phyloP scores from a whole-genome alignment of 1,284 basidiomycete species.

The Veloboletus limbatus region DNA sequence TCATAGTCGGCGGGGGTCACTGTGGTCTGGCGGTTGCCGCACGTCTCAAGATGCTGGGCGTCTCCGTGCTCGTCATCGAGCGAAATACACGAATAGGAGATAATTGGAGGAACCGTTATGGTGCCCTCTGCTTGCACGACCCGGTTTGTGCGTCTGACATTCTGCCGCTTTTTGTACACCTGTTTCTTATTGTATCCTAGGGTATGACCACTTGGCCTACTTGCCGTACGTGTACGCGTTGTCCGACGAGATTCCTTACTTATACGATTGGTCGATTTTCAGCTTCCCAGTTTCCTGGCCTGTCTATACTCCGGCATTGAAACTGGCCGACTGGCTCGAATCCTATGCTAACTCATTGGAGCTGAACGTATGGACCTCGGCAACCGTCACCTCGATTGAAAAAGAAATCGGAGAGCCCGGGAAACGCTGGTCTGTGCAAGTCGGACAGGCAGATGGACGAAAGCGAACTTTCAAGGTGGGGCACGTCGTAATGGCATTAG shows the following conservation, averaged over 20 bases:
- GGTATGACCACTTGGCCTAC: constrained; percentile 35
- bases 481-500: constrained; percentile 42
- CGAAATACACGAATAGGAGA: constrained; percentile 25
- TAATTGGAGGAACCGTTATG: constrained; percentile 32
- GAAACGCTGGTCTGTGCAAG: constrained; percentile 40
- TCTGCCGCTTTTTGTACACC: too few species aligned
- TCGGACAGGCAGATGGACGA: constrained; percentile 32
- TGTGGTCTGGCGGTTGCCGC: constrained; percentile 37
- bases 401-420: constrained; percentile 30
- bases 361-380: constrained; percentile 45
- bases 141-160: constrained; percentile 32
- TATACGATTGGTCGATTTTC: not conserved
- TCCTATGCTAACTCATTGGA: constrained; percentile 45
- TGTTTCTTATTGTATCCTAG: constrained; percentile 4
- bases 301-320: constrained; percentile 38
- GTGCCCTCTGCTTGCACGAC: constrained; percentile 26
- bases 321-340: constrained; percentile 51
- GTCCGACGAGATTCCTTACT: too few species aligned
- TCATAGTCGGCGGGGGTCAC: constrained; percentile 45
- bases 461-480: constrained; percentile 37
- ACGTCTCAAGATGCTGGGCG: constrained; percentile 42
- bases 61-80: constrained; percentile 37
- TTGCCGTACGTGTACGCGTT: constrained; percentile 30
- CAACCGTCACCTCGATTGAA: constrained; percentile 34
- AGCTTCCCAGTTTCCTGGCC: constrained; percentile 41